Evolutionary conservation across 352 stramenopile species (phyloP).

Genomic region (Pythium oligandrum): DNA sequence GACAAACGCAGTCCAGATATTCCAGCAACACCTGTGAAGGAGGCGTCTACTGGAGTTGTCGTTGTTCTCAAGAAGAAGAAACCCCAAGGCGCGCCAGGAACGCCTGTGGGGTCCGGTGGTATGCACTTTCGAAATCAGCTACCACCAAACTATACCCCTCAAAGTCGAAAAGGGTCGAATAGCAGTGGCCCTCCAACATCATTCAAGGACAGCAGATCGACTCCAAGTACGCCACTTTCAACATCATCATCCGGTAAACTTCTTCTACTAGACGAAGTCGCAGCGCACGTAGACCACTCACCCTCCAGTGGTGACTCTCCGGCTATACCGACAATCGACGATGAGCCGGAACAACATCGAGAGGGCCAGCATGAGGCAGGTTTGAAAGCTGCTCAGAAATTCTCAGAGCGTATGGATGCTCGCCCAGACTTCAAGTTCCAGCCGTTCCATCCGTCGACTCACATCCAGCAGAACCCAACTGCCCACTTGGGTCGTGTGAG

Average conservation of each 20-base stretch:
- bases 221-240: slow-evolving; percentile 14
- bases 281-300: slow-evolving; percentile 1
- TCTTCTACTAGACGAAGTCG: slow-evolving; percentile 13
- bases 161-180: slow-evolving; percentile 15
- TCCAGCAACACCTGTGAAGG: no score
- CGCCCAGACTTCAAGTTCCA: slow-evolving; percentile 10
- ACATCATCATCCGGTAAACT: slow-evolving; percentile 19
- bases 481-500: slow-evolving; percentile 1
- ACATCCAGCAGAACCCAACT: slow-evolving; percentile 1
- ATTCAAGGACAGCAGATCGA: slow-evolving; percentile 12
- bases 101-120: slow-evolving; percentile 25
- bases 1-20: neutral
- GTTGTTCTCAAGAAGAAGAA: slow-evolving; percentile 26
- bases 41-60: neutral
- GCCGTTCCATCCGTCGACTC: slow-evolving; percentile 9
- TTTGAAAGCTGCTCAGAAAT: neutral
- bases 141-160: slow-evolving; percentile 54
- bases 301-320: slow-evolving; percentile 9
- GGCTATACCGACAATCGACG: neutral
- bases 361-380: neutral
- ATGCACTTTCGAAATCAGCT: slow-evolving; percentile 79
- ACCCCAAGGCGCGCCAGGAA: slow-evolving; percentile 6
- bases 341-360: slow-evolving; percentile 4
- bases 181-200: slow-evolving; percentile 8
- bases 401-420: slow-evolving; percentile 7